Evolutionary conservation across 2,329 filamentous ascomycete species (phyloP), one percentile per base, ranked within the genome.

Genomic region (Plectosphaerella plurivora): DNA sequence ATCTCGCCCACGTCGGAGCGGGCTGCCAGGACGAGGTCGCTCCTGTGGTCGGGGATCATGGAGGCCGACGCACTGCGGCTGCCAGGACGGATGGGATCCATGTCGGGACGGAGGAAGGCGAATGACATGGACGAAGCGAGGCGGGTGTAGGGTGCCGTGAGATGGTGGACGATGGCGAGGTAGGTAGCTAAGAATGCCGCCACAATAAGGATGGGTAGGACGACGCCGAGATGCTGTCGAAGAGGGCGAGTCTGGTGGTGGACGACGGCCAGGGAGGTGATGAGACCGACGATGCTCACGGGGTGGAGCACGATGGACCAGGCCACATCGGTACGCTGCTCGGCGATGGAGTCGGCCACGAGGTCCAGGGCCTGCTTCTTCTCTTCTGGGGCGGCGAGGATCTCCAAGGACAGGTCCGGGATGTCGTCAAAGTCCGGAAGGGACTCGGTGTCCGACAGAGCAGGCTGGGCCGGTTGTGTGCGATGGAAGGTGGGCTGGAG

Each of bases 301-400:
- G 82, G 83, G 68, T 90, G 83, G 60, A 80, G 81, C 55, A 89
- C 74, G 53, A 94, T 73, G 56, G 81, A 73, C 51, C 74, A 72
- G 42, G 84, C 81, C 18, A 88, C 83, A 9, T 79, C 71, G 65
- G 90, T 86, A 56, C 87, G 84, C 74, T 94, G 91, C 70, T 96
- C 87, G 36, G 89, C 88, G 48, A 95, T 82, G 53, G 86, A 90
- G 69, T 93, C 89, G 55, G 90, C 87, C 39, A 96, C 78, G 18
- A 96, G 81, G 57, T 81, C 81, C 49, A 96, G 75, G 16, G 86
- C 86, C 52, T 83, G 78, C 57, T 84, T 71, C 64, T 86, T 84
- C 65, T 91, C 87, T 49, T 75, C 65, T 48, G 81, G 72, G 48
- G 64, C 63, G 45, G 75, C 74, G 44, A 85, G 71, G 20, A 79